Base-by-base conservation (phyloP, 805 yeast species). In the Kluyveromyces lactis region DNA sequence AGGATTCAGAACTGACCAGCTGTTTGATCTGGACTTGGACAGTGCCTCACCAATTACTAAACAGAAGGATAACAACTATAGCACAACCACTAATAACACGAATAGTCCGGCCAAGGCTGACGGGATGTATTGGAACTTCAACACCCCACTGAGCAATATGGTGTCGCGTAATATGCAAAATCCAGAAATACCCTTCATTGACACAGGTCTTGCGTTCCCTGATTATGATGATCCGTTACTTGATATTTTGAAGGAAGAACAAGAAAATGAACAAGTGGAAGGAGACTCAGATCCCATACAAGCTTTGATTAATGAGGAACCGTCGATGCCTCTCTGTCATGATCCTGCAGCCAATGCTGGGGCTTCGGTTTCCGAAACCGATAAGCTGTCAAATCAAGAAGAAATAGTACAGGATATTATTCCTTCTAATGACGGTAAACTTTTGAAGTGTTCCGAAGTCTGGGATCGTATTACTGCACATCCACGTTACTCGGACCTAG, bases 381-480 rank as follows among this genome's bases (percentile, higher is more conserved):
- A 15, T 27, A 27, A 27, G 11, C 11, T 15, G 30, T 27, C 30
- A 5, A 6, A n/a, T 15, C 13, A 27, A n/a, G 30, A 27, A 7
- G 16, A 27, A 12, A 15, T 27, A 6, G 30, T 27, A 27, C 37
- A 34, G 21, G 37, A 34, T 24, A 74, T 77, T 21, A 89, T 86
- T 3, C 95, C 95, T 4, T 74, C 81, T 4, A 81, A 76, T 7
- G 81, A 78, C 42, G 63, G 62, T 13, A 68, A 73, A 11, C 57
- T 77, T 49, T 63, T 83, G 63, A 77, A 77, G 54, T 92, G 98
- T 62, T 76, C 95, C 0, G 96, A 87, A 50, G 81, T 90, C 12
- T 92, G 98, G 98, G 97, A 90, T 61, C 74, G 97, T 55, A 82
- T 92, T 28, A 84, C 96, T 2, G 63, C 92, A 17, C 97, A 92